A percentile compares a stretch with the other conserved stretches of the same genome.
phyloP scores from a whole-genome alignment of 352 stramenopile genomes.

The Globisporangium takayamanum region DNA sequence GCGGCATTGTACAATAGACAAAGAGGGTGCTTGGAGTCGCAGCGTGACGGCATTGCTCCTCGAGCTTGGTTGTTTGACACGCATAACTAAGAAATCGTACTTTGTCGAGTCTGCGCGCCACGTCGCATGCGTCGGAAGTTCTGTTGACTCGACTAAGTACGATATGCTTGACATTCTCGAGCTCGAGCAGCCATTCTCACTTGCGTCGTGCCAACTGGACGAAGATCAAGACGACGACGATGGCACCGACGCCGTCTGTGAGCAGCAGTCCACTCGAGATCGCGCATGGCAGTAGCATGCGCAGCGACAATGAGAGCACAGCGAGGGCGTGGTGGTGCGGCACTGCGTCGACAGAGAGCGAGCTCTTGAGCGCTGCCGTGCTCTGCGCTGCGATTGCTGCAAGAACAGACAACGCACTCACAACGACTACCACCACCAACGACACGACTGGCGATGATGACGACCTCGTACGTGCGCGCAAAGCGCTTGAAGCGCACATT shows the following conservation, averaged over 20 bases:
- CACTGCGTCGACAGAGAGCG: slow-evolving; percentile 49
- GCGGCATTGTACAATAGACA: too few relatives aligned
- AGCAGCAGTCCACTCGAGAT: slow-evolving; percentile 1
- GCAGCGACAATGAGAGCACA: slow-evolving; percentile 1
- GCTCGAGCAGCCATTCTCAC: too few relatives aligned
- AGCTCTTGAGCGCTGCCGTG: slow-evolving; percentile 68
- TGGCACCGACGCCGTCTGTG: not conserved
- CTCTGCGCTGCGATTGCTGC: slow-evolving; percentile 57
- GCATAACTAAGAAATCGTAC: too few relatives aligned
- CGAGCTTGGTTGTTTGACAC: too few relatives aligned
- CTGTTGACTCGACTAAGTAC: too few relatives aligned
- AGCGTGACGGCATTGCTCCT: too few relatives aligned
- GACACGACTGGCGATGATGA: slow-evolving; percentile 9
- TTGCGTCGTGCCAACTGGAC: not conserved
- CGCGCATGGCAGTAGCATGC: not conserved
- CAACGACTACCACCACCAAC: slow-evolving; percentile 12
- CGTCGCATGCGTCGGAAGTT: too few relatives aligned
- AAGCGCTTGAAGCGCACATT: slow-evolving; percentile 48
- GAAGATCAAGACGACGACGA: not conserved
- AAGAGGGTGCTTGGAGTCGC: too few relatives aligned
- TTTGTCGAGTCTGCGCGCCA: too few relatives aligned
- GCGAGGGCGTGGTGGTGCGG: slow-evolving; percentile 43
- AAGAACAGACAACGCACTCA: slow-evolving; percentile 1
- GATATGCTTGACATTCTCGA: too few relatives aligned
- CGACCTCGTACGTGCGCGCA: slow-evolving; percentile 11